phyloP scores from a whole-genome alignment of 2,329 filamentous ascomycete species.

The Mariannaea elegans region DNA sequence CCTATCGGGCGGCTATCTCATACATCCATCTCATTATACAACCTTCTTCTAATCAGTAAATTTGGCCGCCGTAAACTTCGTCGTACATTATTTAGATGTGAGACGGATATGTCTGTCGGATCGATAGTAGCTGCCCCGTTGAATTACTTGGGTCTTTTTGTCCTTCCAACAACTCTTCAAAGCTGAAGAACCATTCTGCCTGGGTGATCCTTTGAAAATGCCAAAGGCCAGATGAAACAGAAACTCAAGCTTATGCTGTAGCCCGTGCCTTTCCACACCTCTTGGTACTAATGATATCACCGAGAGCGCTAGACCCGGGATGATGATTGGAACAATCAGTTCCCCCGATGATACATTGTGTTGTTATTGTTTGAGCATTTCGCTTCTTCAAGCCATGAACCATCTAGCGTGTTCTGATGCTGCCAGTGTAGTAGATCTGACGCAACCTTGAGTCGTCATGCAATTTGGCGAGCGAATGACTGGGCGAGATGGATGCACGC shows the following conservation, averaged over 20 bases:
- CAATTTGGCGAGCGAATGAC: constrained; percentile 1
- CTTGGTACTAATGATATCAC: not conserved
- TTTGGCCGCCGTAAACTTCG: too few relatives aligned
- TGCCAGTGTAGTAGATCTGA: not conserved
- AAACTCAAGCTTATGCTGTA: constrained; percentile 13
- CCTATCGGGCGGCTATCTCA: constrained; percentile 16
- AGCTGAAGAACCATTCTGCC: not conserved
- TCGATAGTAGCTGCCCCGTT: not conserved
- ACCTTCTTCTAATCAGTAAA: too few relatives aligned
- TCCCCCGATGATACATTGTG: not conserved
- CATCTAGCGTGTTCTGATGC: constrained; percentile 4
- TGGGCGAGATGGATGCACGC: not conserved
- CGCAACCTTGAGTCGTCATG: not conserved
- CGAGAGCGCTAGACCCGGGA: not conserved
- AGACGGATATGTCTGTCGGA: not conserved
- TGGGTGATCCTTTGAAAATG: constrained; percentile 10
- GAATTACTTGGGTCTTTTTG: not conserved
- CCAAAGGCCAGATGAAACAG: constrained; percentile 48
- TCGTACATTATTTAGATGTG: not conserved
- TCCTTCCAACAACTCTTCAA: not conserved
- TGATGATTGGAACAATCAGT: not conserved
- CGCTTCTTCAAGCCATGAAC: not conserved
- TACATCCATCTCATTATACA: not conserved
- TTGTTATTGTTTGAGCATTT: constrained; percentile 15
- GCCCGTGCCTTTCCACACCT: constrained; percentile 3